Conservation (phyloP, 2,329 filamentous ascomycete genomes). For the Paecilomyces formosus region DNA sequence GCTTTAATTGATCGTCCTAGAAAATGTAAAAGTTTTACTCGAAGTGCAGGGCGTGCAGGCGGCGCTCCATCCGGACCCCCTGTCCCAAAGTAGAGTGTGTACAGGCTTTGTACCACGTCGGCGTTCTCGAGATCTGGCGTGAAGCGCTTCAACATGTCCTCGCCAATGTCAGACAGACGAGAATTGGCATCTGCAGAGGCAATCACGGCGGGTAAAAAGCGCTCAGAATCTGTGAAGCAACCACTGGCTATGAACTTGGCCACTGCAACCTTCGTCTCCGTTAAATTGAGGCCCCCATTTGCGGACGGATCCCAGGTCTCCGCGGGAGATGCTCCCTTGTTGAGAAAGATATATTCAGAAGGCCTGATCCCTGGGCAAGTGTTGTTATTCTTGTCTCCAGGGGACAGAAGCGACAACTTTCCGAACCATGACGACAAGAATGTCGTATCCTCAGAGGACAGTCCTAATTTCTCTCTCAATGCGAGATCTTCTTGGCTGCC, state of each 20-base stretch:
- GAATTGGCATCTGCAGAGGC: slow-evolving; percentile 78
- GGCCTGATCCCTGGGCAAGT: slow-evolving; percentile 55
- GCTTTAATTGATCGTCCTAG: slow-evolving; percentile 70
- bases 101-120: slow-evolving; percentile 57
- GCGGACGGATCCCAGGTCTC: slow-evolving; percentile 56
- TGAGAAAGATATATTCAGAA: slow-evolving; percentile 63
- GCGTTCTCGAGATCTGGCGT: slow-evolving; percentile 61
- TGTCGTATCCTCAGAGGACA: slow-evolving; percentile 63
- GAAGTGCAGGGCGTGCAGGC: slow-evolving; percentile 58
- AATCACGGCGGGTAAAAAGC: slow-evolving; percentile 75
- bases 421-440: slow-evolving; percentile 71
- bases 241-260: slow-evolving; percentile 72
- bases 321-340: slow-evolving; percentile 43
- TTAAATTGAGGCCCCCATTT: slow-evolving; percentile 56
- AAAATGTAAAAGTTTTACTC: slow-evolving; percentile 67
- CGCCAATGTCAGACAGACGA: slow-evolving; percentile 72
- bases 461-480: slow-evolving; percentile 58
- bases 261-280: slow-evolving; percentile 62
- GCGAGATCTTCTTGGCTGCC: slow-evolving; percentile 70
- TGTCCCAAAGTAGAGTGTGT: slow-evolving; percentile 64
- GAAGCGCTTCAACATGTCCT: slow-evolving; percentile 79
- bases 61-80: slow-evolving; percentile 33
- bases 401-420: slow-evolving; percentile 65
- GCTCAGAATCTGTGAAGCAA: slow-evolving; percentile 74
- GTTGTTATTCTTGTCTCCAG: slow-evolving; percentile 33